phyloP scores from a whole-genome alignment of 441 rosid genomes.

The Pelargonium cotyledonis region DNA sequence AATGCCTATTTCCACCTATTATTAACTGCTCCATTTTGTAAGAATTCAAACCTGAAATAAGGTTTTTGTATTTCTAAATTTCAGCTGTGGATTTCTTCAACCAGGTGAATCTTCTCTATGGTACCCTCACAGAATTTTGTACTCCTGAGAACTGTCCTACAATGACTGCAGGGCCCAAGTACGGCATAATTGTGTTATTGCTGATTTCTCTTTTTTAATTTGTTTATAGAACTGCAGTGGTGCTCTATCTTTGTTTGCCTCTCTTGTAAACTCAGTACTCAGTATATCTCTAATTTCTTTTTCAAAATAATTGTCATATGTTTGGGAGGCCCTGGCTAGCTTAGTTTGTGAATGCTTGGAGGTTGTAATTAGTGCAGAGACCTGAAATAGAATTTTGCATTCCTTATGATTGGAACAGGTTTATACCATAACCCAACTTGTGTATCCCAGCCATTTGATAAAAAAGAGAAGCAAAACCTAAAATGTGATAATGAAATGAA shows the following conservation, averaged over 20 bases:
- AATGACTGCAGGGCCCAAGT: conserved; percentile 99
- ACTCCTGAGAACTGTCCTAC: conserved; percentile 96
- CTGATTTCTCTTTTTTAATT: background rate
- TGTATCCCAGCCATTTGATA: too few species aligned
- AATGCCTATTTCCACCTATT: background rate
- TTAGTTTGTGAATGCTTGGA: too few species aligned
- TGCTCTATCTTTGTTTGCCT: background rate
- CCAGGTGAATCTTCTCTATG: conserved; percentile 97
- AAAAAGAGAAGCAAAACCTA: background rate
- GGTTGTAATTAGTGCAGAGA: too few species aligned
- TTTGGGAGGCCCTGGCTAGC: too few species aligned
- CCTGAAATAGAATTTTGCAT: too few species aligned
- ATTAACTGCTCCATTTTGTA: background rate
- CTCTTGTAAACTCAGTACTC: background rate
- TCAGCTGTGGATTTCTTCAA: conserved; percentile 99
- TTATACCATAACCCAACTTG: too few species aligned
- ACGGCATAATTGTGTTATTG: conserved; percentile 28
- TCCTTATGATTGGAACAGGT: too few species aligned
- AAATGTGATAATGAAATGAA: background rate
- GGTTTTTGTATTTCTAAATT: conserved; percentile 5
- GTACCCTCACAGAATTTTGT: conserved; percentile 95
- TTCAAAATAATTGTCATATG: background rate
- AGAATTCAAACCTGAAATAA: background rate
- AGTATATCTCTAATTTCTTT: background rate
- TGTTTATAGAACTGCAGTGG: background rate